A percentile compares a stretch with the other conserved stretches of the same genome.
These are phyloP conservation scores for Inonotus obliquus DNA, from an alignment of 1,284 basidiomycete genomes.

Conservation along the genomic window DNA sequence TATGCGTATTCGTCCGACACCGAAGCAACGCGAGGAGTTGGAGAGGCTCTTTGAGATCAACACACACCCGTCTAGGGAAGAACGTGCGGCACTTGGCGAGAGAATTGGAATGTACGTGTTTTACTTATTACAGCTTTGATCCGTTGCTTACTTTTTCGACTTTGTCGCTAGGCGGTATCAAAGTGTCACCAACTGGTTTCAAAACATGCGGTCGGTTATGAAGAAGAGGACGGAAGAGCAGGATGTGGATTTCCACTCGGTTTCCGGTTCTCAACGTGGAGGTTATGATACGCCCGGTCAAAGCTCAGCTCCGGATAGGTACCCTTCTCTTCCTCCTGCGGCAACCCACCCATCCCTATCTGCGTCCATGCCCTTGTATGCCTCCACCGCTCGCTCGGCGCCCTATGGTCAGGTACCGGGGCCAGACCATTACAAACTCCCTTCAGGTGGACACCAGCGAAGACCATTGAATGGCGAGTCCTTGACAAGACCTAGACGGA, in stretches of 20 bases:
- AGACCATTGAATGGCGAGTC: conserved; percentile 16
- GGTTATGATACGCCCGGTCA: background rate
- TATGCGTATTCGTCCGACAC: conserved; percentile 56
- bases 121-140: conserved; percentile 15
- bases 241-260: conserved; percentile 34
- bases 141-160: conserved; percentile 15
- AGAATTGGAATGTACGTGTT: conserved; percentile 65
- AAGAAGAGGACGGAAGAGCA: conserved; percentile 59
- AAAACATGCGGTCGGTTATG: conserved; percentile 72
- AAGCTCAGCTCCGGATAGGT: conserved; percentile 28
- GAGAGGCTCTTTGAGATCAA: conserved; percentile 56
- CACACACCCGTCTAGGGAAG: conserved; percentile 61
- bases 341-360: conserved; percentile 23
- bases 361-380: conserved; percentile 1
- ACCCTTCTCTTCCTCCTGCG: conserved; percentile 30
- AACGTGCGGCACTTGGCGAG: conserved; percentile 56
- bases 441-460: conserved; percentile 22
- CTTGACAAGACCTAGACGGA: conserved; percentile 47
- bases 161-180: conserved; percentile 54
- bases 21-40: conserved; percentile 62
- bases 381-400: background rate
- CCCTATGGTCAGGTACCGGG: conserved; percentile 26
- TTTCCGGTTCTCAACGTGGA: conserved; percentile 25
- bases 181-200: conserved; percentile 79
- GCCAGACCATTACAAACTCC: conserved; percentile 15